Conservation (phyloP, 2,329 filamentous ascomycete genomes). For the Ampelomyces quisqualis region DNA sequence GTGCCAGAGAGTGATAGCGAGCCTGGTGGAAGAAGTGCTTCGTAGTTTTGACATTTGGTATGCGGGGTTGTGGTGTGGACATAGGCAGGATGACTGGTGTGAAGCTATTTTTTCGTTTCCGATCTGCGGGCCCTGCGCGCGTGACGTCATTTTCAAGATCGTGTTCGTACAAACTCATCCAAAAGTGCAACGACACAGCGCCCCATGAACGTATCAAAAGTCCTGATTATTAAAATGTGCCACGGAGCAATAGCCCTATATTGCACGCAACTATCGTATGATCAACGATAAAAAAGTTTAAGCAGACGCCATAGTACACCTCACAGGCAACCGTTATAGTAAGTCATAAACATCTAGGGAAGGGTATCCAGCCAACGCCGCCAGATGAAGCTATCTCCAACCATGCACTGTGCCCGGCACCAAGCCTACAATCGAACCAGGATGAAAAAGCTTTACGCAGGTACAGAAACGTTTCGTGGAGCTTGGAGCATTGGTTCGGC, state of each 20-base stretch:
- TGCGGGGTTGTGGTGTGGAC: conserved; percentile 30
- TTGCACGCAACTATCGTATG: conserved; percentile 16
- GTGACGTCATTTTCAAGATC: too few species aligned
- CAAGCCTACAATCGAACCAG: conserved; percentile 6
- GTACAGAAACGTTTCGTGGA: conserved; percentile 23
- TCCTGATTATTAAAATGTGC: too few species aligned
- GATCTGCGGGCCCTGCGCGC: conserved; percentile 27
- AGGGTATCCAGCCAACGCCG: conserved; percentile 41
- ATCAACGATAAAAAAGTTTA: conserved; percentile 6
- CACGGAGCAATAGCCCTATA: too few species aligned
- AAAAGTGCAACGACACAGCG: too few species aligned
- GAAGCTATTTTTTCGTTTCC: conserved; percentile 30
- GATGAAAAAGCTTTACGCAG: conserved; percentile 19
- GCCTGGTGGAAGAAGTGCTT: conserved; percentile 7
- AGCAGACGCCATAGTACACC: conserved; percentile 22
- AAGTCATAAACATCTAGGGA: conserved; percentile 23
- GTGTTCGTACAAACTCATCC: too few species aligned
- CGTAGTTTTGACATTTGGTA: conserved; percentile 40
- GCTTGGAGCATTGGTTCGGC: conserved; percentile 24
- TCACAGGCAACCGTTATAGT: conserved; percentile 8
- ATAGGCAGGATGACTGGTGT: conserved; percentile 34
- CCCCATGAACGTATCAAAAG: too few species aligned
- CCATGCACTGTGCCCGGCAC: conserved; percentile 10
- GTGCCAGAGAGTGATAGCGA: conserved; percentile 29
- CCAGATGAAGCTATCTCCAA: conserved; percentile 19